Evolutionary conservation across 2,329 filamentous ascomycete species (phyloP).

Genomic region (Pyricularia sp.): DNA sequence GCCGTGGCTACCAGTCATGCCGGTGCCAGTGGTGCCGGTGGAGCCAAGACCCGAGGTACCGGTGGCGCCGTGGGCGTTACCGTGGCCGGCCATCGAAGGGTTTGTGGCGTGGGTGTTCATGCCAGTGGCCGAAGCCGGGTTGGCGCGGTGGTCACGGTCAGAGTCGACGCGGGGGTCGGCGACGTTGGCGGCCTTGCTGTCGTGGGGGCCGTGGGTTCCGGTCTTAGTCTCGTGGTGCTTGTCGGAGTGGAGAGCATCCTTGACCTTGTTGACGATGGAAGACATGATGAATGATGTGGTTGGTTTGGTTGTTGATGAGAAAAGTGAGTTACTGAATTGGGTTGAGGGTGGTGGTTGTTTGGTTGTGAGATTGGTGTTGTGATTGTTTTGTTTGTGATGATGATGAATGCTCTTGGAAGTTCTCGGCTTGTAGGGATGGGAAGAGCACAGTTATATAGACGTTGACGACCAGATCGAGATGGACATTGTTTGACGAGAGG

Average conservation of each 20-base stretch:
- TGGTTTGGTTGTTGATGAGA: neutral
- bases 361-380: conserved; percentile 5
- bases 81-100: conserved; percentile 10
- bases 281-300: conserved; percentile 37
- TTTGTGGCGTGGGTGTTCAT: conserved; percentile 3
- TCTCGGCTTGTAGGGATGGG: neutral
- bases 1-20: conserved; percentile 8
- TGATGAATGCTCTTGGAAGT: neutral
- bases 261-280: conserved; percentile 49
- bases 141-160: conserved; percentile 24
- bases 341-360: neutral
- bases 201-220: conserved; percentile 26
- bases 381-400: conserved; percentile 1
- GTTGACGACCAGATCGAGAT: neutral
- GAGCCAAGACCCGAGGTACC: conserved; percentile 10
- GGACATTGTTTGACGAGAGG: neutral
- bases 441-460: conserved; percentile 1
- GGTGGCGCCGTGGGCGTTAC: conserved; percentile 13
- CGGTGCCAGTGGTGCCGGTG: conserved; percentile 10
- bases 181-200: conserved; percentile 30
- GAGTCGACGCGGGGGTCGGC: conserved; percentile 38
- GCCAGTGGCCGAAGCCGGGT: conserved; percentile 7
- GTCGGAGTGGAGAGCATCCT: conserved; percentile 41
- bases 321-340: neutral
- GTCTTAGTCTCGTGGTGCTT: conserved; percentile 19